These are phyloP conservation scores for Neopestalotiopsis clavispora DNA, from an alignment of 2,329 filamentous ascomycete species.

Conservation along the genomic window DNA sequence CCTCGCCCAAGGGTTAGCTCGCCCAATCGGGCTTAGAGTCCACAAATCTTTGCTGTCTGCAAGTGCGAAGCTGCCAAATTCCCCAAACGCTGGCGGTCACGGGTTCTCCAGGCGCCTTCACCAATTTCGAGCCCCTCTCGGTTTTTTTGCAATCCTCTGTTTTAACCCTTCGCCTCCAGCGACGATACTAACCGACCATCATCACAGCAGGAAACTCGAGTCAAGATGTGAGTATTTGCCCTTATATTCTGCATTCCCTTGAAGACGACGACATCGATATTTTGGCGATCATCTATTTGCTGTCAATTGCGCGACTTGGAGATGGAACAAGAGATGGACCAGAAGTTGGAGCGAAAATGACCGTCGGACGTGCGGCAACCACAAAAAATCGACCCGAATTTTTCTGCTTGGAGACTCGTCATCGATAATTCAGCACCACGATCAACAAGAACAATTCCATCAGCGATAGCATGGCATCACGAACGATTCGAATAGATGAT, in stretches of 20 bases:
- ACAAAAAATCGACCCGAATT: slow-evolving; percentile 1
- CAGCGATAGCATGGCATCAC: background rate
- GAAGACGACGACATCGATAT: slow-evolving; percentile 6
- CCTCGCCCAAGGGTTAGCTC: slow-evolving; percentile 18
- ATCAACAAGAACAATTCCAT: background rate
- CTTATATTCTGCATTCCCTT: background rate
- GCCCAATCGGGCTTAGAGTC: slow-evolving; percentile 19
- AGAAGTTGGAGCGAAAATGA: background rate
- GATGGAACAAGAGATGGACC: background rate
- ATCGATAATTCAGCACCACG: slow-evolving; percentile 6
- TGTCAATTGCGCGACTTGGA: background rate
- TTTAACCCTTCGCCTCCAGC: slow-evolving; percentile 14
- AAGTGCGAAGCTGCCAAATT: slow-evolving; percentile 15
- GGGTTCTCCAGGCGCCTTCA: slow-evolving; percentile 11
- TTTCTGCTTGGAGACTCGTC: background rate
- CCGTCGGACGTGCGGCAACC: background rate
- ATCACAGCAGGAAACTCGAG: slow-evolving; percentile 1
- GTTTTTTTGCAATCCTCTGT: slow-evolving; percentile 16
- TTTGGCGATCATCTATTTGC: background rate
- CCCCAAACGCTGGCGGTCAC: slow-evolving; percentile 13
- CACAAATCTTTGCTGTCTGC: slow-evolving; percentile 17
- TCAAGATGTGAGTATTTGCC: slow-evolving; percentile 19
- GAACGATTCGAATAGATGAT: background rate
- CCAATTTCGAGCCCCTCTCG: slow-evolving; percentile 20
- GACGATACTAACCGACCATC: slow-evolving; percentile 17